Evolutionary conservation across 2,329 filamentous ascomycete species (phyloP), one percentile per base, ranked within the genome.

Genomic region (Calonectria hongkongensis): DNA sequence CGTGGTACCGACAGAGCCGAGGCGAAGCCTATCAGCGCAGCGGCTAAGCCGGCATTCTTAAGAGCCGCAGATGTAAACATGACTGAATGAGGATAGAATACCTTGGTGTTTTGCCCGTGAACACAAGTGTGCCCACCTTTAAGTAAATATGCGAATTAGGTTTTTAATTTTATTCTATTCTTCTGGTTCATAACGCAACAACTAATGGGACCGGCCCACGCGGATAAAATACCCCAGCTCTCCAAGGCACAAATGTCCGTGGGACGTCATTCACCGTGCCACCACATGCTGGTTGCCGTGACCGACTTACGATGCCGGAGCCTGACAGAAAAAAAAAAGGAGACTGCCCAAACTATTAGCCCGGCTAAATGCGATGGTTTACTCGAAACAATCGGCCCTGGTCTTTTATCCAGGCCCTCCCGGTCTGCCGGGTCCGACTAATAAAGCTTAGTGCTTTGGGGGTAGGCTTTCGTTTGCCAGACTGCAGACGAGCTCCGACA

Each of bases 291-390:
- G 54, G 12, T 56, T 21, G n/a, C 43, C n/a, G 43, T 47, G 16
- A 47, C n/a, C 43, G 12, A 27, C 54, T 41, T 16, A 25, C 54
- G 54, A 27, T 58, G 21, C 33, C 33, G n/a, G 41, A 41, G 33
- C 54, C 25, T 41, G n/a, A n/a, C 8, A 39, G 21, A 56, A 56
- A n/a, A 16, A 41, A 41, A 39, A 58, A 58, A 10, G 36, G 54
- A 36, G 33, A 15, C 33, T 10, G 25, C 2, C 21, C 6, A 16
- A 21, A 18, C 21, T 36, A n/a, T 13, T 18, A 39, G 54, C 2
- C 54, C 54, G 54, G 54, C n/a, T 58, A 58, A 58, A 58, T 58
- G 33, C 54, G 33, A 58, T 58, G 21, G 54, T 58, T 58, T 58
- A 16, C 33, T 41, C 21, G 36, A 58, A 58, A 18, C 54, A 58